Evolutionary conservation across 139 green algal species (phyloP).

Genomic region (Yamagishiella unicocca): DNA sequence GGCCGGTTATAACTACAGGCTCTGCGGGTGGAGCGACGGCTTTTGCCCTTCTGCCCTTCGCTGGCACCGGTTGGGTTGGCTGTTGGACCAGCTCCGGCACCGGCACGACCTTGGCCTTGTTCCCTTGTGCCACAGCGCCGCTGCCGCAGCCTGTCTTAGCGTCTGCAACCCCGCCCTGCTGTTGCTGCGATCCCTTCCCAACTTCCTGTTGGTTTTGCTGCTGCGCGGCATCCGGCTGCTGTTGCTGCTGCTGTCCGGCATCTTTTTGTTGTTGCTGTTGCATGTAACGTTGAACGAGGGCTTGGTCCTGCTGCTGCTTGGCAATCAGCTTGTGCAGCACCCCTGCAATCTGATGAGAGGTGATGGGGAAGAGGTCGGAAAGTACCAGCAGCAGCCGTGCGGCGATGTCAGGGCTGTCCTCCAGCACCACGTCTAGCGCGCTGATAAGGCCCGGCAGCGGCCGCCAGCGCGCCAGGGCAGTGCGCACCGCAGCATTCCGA

Average conservation of each 20-base stretch:
- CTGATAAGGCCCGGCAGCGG: constrained; percentile 32
- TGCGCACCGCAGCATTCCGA: constrained; percentile 27
- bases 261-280: constrained; percentile 11
- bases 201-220: neutral
- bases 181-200: no score
- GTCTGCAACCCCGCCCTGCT: no score
- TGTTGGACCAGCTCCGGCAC: neutral
- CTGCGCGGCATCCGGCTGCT: neutral
- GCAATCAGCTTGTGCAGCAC: constrained; percentile 29
- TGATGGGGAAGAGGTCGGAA: constrained; percentile 6
- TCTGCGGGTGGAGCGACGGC: neutral
- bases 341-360: constrained; percentile 34
- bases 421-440: constrained; percentile 34
- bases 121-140: no score
- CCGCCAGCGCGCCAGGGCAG: constrained; percentile 37
- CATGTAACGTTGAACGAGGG: neutral
- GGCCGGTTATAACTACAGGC: neutral
- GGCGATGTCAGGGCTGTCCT: constrained; percentile 34
- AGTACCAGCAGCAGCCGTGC: constrained; percentile 34
- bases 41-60: neutral
- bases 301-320: constrained; percentile 21
- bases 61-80: neutral
- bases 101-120: neutral
- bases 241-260: neutral
- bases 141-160: neutral